Evolutionary conservation across 2,329 filamentous ascomycete genomes (phyloP), one percentile per base, ranked within the genome.

Genomic region (Amylocarpus encephaloides): DNA sequence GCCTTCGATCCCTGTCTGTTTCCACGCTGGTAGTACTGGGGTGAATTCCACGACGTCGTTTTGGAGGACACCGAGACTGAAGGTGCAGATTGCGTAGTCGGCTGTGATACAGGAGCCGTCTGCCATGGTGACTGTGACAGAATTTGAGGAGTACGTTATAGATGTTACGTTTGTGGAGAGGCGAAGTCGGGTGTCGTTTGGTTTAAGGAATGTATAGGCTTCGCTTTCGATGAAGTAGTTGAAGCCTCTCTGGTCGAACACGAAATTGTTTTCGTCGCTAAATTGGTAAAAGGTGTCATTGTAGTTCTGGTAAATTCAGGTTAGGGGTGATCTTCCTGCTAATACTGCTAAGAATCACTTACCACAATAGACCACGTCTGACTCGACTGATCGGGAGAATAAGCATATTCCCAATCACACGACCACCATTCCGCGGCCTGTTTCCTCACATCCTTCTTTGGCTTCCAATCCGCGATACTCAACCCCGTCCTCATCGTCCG

Each of bases 31-130:
- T 0, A 87, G 69, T 5, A 67, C 57, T 0, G 84, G 83, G 10
- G 70, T 61, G 61, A 86, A 88, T 0, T 66, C 64, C 1, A 86
- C 74, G 0, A 69, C 73, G 2, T 80, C 72, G 53, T 80, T 77
- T 61, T 87, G 83, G 1, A 87, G 68, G 0, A 87, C 83, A 1
- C 84, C 83, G 0, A 87, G 66, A 0, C 80, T 83, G 64, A 88
- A 86, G 0, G 83, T 87, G 58, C 74, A 77, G 53, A 87, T 76
- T 1, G 82, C 83, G 55, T 83, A 82, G 6, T 77, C 74, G 1
- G 82, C 81, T 41, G 72, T 64, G 16, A 84, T 67, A 56, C 81
- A 84, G 48, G 66, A 48, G 9, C 54, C 79, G 49, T 81, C 74
- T 2, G 71, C 65, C 22, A 72, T 76, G 43, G 70, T 64, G 10